phyloP scores from a whole-genome alignment of 2,329 filamentous ascomycete species.

The Gaeumannomyces sp. region DNA sequence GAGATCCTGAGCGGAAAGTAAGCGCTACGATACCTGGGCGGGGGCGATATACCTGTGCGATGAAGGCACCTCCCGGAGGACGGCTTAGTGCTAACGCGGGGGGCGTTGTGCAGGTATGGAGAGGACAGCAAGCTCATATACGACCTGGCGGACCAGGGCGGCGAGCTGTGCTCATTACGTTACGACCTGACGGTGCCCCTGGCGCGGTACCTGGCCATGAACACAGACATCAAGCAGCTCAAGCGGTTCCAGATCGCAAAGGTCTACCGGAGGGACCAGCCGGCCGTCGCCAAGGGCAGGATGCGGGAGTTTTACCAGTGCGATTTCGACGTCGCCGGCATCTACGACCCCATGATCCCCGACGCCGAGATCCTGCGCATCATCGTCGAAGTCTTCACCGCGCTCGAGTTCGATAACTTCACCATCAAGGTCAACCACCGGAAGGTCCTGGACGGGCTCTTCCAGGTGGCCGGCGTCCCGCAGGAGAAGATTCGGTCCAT shows the following conservation, averaged over 20 bases:
- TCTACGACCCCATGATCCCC: conserved; percentile 84
- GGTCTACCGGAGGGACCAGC: conserved; percentile 53
- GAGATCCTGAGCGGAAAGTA: conserved; percentile 50
- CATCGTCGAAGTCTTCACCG: conserved; percentile 77
- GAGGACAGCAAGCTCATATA: conserved; percentile 68
- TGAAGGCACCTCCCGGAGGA: not conserved
- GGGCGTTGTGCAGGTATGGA: conserved; percentile 55
- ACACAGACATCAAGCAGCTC: conserved; percentile 72
- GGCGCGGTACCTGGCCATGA: conserved; percentile 90
- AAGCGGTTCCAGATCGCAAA: conserved; percentile 96
- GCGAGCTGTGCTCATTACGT: conserved; percentile 72
- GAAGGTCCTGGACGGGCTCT: conserved; percentile 88
- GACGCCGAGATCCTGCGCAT: conserved; percentile 87
- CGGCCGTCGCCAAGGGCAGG: conserved; percentile 78
- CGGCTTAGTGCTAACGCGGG: conserved; percentile 10
- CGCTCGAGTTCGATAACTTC: conserved; percentile 67
- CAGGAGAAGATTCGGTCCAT: conserved; percentile 82
- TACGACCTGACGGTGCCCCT: conserved; percentile 64
- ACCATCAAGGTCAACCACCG: conserved; percentile 95
- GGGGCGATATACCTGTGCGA: conserved; percentile 8
- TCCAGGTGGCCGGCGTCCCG: conserved; percentile 85
- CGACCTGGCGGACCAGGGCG: conserved; percentile 76
- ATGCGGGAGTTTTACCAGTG: conserved; percentile 98
- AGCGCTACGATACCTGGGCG: conserved; percentile 17
- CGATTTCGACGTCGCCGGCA: conserved; percentile 90